Evolutionary conservation across 208 protist species (phyloP), one percentile per base, ranked within the genome.

Genomic region (Zelonia costaricensis): DNA sequence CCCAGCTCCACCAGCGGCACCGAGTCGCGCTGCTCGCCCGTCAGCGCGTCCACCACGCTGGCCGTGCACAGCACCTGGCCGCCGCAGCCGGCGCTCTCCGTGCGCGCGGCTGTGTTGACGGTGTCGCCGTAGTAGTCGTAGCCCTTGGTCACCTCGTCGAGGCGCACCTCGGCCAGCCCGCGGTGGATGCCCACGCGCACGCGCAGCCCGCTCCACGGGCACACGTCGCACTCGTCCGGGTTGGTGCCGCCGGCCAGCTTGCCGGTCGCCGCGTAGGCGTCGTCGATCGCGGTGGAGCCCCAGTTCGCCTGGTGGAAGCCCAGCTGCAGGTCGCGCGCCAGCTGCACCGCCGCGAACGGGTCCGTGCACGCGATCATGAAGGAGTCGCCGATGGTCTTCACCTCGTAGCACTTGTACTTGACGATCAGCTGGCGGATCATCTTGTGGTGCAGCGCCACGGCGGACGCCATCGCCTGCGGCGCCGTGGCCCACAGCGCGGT

Each of bases 71-170:
- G 40, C 40, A 92, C 76, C 69, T 95, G 87, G 28, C 92, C 92
- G 42, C 89, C 92, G 38, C 77, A 62, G n/a, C 72, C 82, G 22
- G 84, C 53, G 27, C 63, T 60, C 72, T 91, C 81, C 35, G 91
- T 84, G 51, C 92, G 86, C 15, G 89, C 89, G 4, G 87, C 77
- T 31, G 71, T 82, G 74, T 95, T 97, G 16, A 82, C 79, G 49
- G 86, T 83, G 30, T 82, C 74, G 36, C 92, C 92, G 77, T 78
- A 81, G 82, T 84, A 84, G 69, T 97, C 92, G 77, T 76, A 91
- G 63, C 81, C 72, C 47, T 82, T 77, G 40, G 82, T 86, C 38
- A 80, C 74, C 61, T 80, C 55, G 67, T 88, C 78, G 46, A 69
- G 58, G 49, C 52, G 69, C 48, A 86, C 72, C 62, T 86, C 75